Evolutionary conservation across 192 early-diverging fungal species (phyloP).

Genomic region (Backusella parvicylindrica): DNA sequence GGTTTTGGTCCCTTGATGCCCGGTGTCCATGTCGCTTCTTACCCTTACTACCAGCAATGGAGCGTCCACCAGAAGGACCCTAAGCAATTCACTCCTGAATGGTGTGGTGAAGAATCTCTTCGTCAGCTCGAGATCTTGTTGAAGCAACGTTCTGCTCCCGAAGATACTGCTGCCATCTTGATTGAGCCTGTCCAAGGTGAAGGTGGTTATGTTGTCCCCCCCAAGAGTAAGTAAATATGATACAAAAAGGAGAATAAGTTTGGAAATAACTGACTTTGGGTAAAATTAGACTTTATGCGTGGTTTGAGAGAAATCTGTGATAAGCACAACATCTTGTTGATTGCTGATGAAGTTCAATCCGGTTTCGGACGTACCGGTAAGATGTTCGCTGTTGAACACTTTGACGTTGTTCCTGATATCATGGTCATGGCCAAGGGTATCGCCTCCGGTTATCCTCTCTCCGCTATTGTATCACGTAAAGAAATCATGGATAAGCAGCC

Average conservation of each 20-base stretch:
- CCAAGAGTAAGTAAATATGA: conserved; percentile 27
- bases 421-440: conserved; percentile 43
- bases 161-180: conserved; percentile 38
- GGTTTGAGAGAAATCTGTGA: conserved; percentile 31
- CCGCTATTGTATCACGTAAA: conserved; percentile 33
- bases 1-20: conserved; percentile 40
- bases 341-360: conserved; percentile 39
- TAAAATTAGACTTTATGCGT: conserved; percentile 10
- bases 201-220: conserved; percentile 38
- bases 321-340: conserved; percentile 34
- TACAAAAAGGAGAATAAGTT: not conserved
- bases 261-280: not conserved
- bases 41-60: conserved; percentile 21
- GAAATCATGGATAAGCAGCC: conserved; percentile 37
- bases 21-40: conserved; percentile 32
- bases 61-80: conserved; percentile 17
- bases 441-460: conserved; percentile 38
- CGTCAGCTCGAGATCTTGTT: conserved; percentile 28
- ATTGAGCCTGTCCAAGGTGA: conserved; percentile 41
- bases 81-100: conserved; percentile 5
- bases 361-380: conserved; percentile 41
- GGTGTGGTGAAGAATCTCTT: conserved; percentile 28
- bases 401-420: conserved; percentile 31
- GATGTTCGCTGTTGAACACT: conserved; percentile 40
- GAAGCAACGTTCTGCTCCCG: conserved; percentile 34